Percentiles rank a stretch among this genome's conserved stretches.
Evolutionary conservation across 2,329 filamentous ascomycete species (phyloP).

Genomic region (Aspergillus sp.): DNA sequence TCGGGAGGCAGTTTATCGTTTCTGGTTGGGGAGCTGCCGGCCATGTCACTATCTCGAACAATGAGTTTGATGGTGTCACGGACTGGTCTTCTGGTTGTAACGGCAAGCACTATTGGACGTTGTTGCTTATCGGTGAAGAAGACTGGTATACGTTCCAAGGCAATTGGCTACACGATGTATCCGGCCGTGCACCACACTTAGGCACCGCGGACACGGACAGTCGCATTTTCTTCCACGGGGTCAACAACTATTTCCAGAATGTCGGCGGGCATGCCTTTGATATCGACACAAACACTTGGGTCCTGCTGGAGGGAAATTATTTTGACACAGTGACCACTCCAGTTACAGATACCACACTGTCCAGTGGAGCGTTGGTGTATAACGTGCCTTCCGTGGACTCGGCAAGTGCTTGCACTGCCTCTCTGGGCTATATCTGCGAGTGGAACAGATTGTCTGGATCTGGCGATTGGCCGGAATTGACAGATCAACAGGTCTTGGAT

Average conservation of each 20-base stretch:
- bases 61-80: constrained; percentile 57
- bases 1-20: constrained; percentile 62
- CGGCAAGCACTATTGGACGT: constrained; percentile 59
- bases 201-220: constrained; percentile 1
- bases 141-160: constrained; percentile 60
- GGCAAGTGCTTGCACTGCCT: constrained; percentile 3
- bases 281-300: constrained; percentile 42
- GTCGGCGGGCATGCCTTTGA: constrained; percentile 60
- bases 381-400: constrained; percentile 8
- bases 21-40: constrained; percentile 54
- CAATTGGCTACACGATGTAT: constrained; percentile 56
- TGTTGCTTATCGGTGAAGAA: constrained; percentile 57
- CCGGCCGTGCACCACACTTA: constrained; percentile 6
- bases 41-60: constrained; percentile 62
- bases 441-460: constrained; percentile 11
- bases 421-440: constrained; percentile 16
- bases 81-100: constrained; percentile 59
- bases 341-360: constrained; percentile 18
- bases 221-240: constrained; percentile 10
- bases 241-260: constrained; percentile 62
- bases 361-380: constrained; percentile 14
- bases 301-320: constrained; percentile 58
- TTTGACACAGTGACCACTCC: constrained; percentile 54
- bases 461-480: constrained; percentile 8
- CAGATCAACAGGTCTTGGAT: constrained; percentile 5